phyloP scores from a whole-genome alignment of 768 basidiomycete genomes.

The Tulasnella sp. region DNA sequence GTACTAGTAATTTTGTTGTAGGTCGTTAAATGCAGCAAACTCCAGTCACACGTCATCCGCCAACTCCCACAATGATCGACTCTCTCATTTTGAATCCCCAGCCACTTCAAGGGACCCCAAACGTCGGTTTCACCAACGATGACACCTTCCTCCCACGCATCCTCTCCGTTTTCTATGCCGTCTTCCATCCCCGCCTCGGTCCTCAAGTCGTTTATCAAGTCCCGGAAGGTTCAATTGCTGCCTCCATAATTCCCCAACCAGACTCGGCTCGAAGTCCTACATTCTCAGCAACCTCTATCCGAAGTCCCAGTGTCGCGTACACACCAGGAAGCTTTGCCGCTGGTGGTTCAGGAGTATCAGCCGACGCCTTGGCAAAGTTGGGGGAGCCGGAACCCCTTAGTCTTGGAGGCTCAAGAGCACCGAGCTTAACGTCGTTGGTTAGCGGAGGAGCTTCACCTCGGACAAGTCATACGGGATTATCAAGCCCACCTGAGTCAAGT shows the following conservation, averaged over 20 bases:
- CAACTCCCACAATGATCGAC: constrained; percentile 17
- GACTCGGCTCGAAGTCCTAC: constrained; percentile 31
- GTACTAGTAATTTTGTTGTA: not conserved
- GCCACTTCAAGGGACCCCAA: not conserved
- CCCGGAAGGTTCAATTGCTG: constrained; percentile 81
- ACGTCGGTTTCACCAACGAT: not conserved
- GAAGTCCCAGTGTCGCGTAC: constrained; percentile 24
- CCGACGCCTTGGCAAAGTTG: constrained; percentile 21
- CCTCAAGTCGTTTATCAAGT: constrained; percentile 91
- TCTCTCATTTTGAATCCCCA: constrained; percentile 23
- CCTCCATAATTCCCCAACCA: constrained; percentile 36
- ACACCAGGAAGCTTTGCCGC: constrained; percentile 32
- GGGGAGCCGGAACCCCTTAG: constrained; percentile 21
- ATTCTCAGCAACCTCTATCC: constrained; percentile 8
- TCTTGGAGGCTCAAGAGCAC: constrained; percentile 15
- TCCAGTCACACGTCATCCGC: not conserved
- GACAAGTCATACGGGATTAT: constrained; percentile 3
- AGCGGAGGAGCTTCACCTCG: constrained; percentile 15
- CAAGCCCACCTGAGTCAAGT: constrained; percentile 3
- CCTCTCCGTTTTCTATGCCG: constrained; percentile 83
- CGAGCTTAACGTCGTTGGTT: constrained; percentile 30
- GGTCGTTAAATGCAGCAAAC: not conserved
- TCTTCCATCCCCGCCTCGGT: constrained; percentile 81
- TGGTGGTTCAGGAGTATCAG: constrained; percentile 36
- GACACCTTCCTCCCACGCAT: constrained; percentile 30